These are phyloP conservation scores for Phaeomoniella chlamydospora DNA, from an alignment of 2,329 filamentous ascomycete genomes.

Conservation along the genomic window DNA sequence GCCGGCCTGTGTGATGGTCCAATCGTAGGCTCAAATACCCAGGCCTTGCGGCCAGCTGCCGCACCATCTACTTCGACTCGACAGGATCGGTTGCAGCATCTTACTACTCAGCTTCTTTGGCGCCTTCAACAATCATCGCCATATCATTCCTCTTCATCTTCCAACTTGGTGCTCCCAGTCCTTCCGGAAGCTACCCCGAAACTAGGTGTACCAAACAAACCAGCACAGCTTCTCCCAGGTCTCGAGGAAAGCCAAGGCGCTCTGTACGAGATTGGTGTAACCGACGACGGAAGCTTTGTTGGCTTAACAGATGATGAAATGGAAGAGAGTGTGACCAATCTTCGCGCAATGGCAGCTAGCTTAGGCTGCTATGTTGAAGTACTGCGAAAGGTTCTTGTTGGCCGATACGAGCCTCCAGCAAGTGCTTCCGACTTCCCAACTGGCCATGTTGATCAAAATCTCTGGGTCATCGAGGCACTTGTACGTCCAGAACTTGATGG, in stretches of 20 bases:
- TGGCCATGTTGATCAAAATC: conserved; percentile 14
- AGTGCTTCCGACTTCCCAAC: conserved; percentile 8
- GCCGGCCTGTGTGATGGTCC: too few relatives aligned
- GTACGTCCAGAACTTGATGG: conserved; percentile 57
- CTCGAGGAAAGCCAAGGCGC: conserved; percentile 88
- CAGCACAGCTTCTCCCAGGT: conserved; percentile 48
- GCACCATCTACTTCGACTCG: conserved; percentile 51
- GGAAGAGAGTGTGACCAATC: conserved; percentile 73
- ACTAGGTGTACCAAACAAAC: conserved; percentile 39
- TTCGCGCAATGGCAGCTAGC: conserved; percentile 83
- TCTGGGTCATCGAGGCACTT: conserved; percentile 83
- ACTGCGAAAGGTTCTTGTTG: conserved; percentile 68
- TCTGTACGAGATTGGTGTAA: conserved; percentile 89
- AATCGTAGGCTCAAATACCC: too few relatives aligned
- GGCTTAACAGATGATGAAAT: conserved; percentile 83
- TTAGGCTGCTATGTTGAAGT: conserved; percentile 77
- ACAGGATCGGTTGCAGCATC: conserved; percentile 71
- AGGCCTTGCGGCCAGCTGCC: conserved; percentile 18
- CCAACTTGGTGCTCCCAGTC: conserved; percentile 59
- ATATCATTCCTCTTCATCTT: conserved; percentile 68
- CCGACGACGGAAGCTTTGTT: conserved; percentile 82
- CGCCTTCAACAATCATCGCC: conserved; percentile 87
- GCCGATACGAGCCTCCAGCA: conserved; percentile 50
- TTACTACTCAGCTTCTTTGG: conserved; percentile 93
- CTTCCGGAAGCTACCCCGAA: conserved; percentile 51